phyloP scores from a whole-genome alignment of 1,284 basidiomycete species.

The Irpex sp. region DNA sequence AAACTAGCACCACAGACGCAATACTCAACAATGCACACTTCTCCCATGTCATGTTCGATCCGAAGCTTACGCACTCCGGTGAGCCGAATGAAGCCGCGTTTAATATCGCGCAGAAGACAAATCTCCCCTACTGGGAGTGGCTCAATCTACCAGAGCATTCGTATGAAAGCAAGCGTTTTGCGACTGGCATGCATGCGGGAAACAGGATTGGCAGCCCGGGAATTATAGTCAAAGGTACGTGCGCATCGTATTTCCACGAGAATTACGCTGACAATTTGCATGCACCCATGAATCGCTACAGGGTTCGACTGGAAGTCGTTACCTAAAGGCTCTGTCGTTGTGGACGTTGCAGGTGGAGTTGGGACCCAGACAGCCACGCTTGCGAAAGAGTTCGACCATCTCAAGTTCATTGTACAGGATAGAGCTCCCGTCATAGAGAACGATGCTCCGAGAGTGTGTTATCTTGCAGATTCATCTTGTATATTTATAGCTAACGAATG shows the following conservation, averaged over 20 bases:
- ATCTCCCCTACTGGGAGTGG: conserved; percentile 3
- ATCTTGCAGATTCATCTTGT: too few relatives aligned
- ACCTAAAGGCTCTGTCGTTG: conserved; percentile 10
- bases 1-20: not conserved
- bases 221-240: not conserved
- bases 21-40: not conserved
- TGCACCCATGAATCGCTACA: not conserved
- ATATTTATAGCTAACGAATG: not conserved
- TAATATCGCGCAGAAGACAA: conserved; percentile 2
- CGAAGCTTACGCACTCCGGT: conserved; percentile 15
- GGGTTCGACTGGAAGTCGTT: conserved; percentile 13
- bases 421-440: conserved; percentile 9
- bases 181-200: not conserved
- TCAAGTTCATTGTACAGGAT: conserved; percentile 20
- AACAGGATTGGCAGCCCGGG: not conserved
- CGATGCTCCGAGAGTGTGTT: conserved; percentile 14
- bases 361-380: conserved; percentile 19
- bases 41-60: conserved; percentile 7
- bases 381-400: conserved; percentile 17
- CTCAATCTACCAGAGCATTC: conserved; percentile 1
- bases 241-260: not conserved
- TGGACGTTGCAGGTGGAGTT: conserved; percentile 21
- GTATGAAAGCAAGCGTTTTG: not conserved
- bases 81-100: conserved; percentile 10
- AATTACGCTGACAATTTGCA: too few relatives aligned